These are phyloP conservation scores for Amaranthus tricolor DNA, from an alignment of 179 eudicot genomes.

Conservation along the genomic window DNA sequence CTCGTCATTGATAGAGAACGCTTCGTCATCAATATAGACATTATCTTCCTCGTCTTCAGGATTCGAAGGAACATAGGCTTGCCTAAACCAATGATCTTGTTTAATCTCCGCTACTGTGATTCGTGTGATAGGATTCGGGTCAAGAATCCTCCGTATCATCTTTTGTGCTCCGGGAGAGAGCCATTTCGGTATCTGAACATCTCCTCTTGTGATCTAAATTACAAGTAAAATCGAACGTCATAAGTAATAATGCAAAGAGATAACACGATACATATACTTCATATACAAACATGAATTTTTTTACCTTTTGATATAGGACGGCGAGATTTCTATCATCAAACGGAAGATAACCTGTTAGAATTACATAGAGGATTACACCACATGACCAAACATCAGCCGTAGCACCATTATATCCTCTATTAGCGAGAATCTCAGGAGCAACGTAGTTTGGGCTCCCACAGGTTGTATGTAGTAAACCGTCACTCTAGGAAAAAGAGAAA, in stretches of 20 bases:
- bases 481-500: slow-evolving; percentile 45
- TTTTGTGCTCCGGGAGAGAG: slow-evolving; percentile 76
- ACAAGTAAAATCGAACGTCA: neutral
- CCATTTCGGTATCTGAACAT: slow-evolving; percentile 83
- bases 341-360: slow-evolving; percentile 90
- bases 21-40: slow-evolving; percentile 49
- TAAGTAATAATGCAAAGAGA: no score
- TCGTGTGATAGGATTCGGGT: slow-evolving; percentile 78
- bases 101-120: slow-evolving; percentile 72
- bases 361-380: slow-evolving; percentile 85
- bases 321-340: slow-evolving; percentile 94
- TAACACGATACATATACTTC: neutral
- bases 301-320: slow-evolving; percentile 91
- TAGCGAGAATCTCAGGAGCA: slow-evolving; percentile 90
- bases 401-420: slow-evolving; percentile 86
- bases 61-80: slow-evolving; percentile 55
- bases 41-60: slow-evolving; percentile 63
- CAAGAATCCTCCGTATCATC: slow-evolving; percentile 72
- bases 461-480: slow-evolving; percentile 91
- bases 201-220: slow-evolving; percentile 76
- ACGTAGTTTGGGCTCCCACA: slow-evolving; percentile 99
- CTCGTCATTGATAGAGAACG: slow-evolving; percentile 45
- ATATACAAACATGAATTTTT: neutral
- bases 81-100: slow-evolving; percentile 72
- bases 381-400: slow-evolving; percentile 95